Evolutionary conservation across 148 eudicot genomes (phyloP).

Genomic region (Chenopodium quinoa): DNA sequence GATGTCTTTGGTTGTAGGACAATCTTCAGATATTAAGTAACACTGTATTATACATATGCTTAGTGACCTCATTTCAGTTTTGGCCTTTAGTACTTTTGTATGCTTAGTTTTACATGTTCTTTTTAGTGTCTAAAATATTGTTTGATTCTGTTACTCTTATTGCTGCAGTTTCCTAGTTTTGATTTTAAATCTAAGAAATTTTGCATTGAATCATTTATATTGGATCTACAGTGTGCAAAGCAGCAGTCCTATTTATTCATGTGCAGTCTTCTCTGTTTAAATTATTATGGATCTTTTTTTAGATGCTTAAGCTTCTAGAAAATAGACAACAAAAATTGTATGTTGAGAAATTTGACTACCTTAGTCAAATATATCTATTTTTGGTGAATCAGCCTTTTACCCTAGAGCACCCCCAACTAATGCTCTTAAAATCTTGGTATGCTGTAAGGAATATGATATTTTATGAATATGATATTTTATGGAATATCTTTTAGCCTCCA

Average conservation of each 20-base stretch:
- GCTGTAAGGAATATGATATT: no score
- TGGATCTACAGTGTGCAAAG: no score
- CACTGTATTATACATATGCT: neutral
- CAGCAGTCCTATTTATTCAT: neutral
- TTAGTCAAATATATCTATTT: no score
- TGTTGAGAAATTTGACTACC: neutral
- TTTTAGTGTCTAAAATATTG: neutral
- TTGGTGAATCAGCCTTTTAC: no score
- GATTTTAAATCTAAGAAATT: neutral
- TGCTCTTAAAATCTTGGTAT: no score
- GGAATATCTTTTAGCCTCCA: no score
- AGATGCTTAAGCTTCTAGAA: neutral
- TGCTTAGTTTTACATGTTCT: constrained; percentile 2
- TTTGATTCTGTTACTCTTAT: neutral
- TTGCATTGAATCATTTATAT: no score
- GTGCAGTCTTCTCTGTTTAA: no score
- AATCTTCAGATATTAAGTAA: neutral
- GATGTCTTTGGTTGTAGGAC: neutral
- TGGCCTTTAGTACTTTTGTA: neutral
- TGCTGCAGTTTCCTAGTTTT: neutral
- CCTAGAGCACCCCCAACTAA: no score
- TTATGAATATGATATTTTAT: no score
- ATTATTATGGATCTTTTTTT: no score
- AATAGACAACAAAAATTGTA: neutral
- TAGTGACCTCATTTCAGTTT: neutral